Conservation (phyloP, 768 basidiomycete genomes). For the Podaxis sp. region DNA sequence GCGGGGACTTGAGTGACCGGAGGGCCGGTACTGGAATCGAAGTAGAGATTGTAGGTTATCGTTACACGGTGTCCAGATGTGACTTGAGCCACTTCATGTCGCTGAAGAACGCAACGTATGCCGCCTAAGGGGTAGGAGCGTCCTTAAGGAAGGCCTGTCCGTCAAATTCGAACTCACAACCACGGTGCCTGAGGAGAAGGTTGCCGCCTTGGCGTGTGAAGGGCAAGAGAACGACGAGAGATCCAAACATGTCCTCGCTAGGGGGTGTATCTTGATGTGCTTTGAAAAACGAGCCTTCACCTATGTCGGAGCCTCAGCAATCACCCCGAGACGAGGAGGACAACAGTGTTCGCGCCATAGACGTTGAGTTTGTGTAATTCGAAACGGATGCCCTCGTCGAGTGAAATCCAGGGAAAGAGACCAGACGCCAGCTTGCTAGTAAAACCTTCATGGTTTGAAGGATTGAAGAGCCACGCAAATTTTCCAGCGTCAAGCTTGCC, state of each 20-base stretch:
- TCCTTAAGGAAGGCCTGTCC: neutral
- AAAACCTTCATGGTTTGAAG: neutral
- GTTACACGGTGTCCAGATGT: slow-evolving; percentile 36
- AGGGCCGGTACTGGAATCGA: neutral
- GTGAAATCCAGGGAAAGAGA: neutral
- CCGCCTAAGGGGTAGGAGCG: neutral
- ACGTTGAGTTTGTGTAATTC: neutral
- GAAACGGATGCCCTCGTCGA: neutral
- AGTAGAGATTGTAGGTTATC: neutral
- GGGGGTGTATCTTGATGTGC: neutral
- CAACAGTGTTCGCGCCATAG: neutral
- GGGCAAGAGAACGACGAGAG: neutral
- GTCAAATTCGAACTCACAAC: neutral
- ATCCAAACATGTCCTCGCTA: neutral
- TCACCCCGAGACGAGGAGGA: neutral
- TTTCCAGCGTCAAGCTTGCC: neutral
- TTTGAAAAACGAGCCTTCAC: neutral
- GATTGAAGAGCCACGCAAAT: neutral
- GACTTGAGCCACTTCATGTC: slow-evolving; percentile 38
- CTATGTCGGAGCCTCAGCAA: neutral
- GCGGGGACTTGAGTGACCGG: neutral
- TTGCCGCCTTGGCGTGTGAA: neutral
- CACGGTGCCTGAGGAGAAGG: neutral
- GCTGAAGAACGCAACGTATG: slow-evolving; percentile 36
- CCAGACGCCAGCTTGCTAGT: neutral